Evolutionary conservation across 2,329 filamentous ascomycete species (phyloP).

Genomic region (Ophiostoma quercus): DNA sequence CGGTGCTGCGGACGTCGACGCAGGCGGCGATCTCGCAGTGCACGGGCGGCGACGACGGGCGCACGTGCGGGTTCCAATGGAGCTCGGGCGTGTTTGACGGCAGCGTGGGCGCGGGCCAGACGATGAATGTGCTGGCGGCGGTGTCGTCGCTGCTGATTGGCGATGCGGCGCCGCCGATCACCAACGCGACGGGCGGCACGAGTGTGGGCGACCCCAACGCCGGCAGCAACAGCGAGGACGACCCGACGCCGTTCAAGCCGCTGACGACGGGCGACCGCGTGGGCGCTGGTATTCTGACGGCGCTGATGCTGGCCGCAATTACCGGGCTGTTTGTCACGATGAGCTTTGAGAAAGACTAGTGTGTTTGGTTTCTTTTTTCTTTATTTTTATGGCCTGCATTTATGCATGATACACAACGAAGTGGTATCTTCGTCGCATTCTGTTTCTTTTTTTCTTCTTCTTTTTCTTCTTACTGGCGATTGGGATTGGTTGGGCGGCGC

Average conservation of each 20-base stretch:
- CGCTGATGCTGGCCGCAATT: constrained; percentile 44
- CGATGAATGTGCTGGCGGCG: constrained; percentile 50
- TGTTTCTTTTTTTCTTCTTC: background rate
- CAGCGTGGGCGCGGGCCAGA: constrained; percentile 49
- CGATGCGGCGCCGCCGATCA: constrained; percentile 34
- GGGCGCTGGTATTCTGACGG: constrained; percentile 62
- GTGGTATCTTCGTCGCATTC: background rate
- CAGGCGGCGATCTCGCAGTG: constrained; percentile 47
- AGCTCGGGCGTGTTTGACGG: constrained; percentile 43
- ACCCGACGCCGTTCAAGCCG: constrained; percentile 27
- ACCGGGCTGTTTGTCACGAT: constrained; percentile 36
- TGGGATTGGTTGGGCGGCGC: background rate
- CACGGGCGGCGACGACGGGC: constrained; percentile 39
- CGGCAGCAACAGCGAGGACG: constrained; percentile 37
- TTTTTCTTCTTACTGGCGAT: background rate
- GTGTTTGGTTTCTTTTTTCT: background rate
- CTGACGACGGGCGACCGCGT: constrained; percentile 59
- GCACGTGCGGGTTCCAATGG: constrained; percentile 52
- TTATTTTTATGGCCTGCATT: background rate
- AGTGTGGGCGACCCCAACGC: constrained; percentile 45
- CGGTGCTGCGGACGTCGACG: constrained; percentile 44
- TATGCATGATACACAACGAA: background rate
- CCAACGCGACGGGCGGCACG: constrained; percentile 45
- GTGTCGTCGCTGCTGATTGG: constrained; percentile 44
- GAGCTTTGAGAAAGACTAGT: constrained; percentile 28